Evolutionary conservation across 176 grass and related monocot species (phyloP), one percentile per base, ranked within the genome.

Genomic region (Avena atlantica): DNA sequence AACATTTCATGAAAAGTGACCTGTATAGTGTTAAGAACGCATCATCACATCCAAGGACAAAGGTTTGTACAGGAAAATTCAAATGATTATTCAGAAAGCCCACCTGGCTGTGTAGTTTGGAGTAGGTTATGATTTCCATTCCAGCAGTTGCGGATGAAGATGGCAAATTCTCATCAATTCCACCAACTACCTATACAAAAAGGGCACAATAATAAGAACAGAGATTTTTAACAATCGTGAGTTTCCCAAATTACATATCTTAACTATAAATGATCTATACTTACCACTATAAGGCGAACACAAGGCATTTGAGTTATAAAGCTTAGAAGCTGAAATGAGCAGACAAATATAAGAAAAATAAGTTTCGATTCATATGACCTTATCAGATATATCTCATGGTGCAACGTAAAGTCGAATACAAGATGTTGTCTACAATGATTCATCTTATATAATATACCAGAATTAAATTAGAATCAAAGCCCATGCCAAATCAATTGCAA

Each of bases 121-220:
- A 84, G 37, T 87, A 98, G 60, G 93, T 82, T 83, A 98, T 84
- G 67, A 98, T 93, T 83, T 95, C 61, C 36, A 93, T 70, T 82
- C 86, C 83, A 87, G 73, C 78, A 89, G 37, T 80, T 87, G 86
- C 50, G 7, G 93, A 71, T 81, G 89, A 21, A 6, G 84, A 60
- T 56, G 91, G 91, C 86, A 98, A 92, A 72, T 89, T 93, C 82
- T 82, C 81, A 81, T 95, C 91, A 12, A 80, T 83, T 78, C 88
- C 93, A 74, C 91, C 93, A 86, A 95, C 86, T 37, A 98, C 91
- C 93, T 98, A 81, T 52, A 51, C 49, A 75, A 74, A 87, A 74
- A 80, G 80, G 37, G 0, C 8, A 9, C 62, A 59, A 17, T 42
- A 63, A 11, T 20, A 20, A 56, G 36, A 85, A 51, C 4, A 60